These are phyloP conservation scores for Gilbertella persicaria DNA, from an alignment of 371 early-diverging fungal genomes.

Conservation along the genomic window DNA sequence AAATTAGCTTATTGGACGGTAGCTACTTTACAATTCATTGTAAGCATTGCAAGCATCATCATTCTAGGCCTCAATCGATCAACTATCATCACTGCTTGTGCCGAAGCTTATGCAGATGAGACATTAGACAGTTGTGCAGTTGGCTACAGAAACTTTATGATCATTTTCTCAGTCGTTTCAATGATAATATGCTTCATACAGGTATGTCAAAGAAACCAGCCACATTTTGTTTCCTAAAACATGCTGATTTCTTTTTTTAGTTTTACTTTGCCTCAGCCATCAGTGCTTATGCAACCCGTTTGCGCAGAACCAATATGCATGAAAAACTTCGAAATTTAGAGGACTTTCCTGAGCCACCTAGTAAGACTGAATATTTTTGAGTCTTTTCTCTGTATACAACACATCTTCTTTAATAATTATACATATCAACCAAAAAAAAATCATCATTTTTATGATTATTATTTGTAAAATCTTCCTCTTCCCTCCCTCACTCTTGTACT, in stretches of 20 bases:
- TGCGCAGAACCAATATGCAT: conserved; percentile 32
- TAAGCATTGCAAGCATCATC: conserved; percentile 18
- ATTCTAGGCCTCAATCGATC: conserved; percentile 12
- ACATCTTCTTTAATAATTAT: too few species aligned
- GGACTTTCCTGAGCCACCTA: conserved; percentile 32
- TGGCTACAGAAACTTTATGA: conserved; percentile 18
- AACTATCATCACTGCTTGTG: conserved; percentile 11
- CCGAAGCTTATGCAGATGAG: conserved; percentile 1
- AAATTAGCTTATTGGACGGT: conserved; percentile 27
- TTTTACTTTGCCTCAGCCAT: conserved; percentile 31
- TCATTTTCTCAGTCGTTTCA: conserved; percentile 1
- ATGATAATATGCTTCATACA: conserved; percentile 21
- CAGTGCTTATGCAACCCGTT: conserved; percentile 31
- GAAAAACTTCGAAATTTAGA: conserved; percentile 32
- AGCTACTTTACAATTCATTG: conserved; percentile 13
- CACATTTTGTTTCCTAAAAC: background rate
- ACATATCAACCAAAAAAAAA: too few species aligned
- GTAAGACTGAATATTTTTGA: conserved; percentile 23
- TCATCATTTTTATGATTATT: too few species aligned
- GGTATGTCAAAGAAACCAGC: conserved; percentile 19
- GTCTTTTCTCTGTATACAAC: too few species aligned
- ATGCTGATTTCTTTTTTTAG: conserved; percentile 9
- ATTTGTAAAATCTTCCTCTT: too few species aligned
- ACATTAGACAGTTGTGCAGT: conserved; percentile 14
- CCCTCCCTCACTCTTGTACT: too few species aligned